Conservation (phyloP, 768 basidiomycete species). For the Leucocoprinus leucothites region DNA sequence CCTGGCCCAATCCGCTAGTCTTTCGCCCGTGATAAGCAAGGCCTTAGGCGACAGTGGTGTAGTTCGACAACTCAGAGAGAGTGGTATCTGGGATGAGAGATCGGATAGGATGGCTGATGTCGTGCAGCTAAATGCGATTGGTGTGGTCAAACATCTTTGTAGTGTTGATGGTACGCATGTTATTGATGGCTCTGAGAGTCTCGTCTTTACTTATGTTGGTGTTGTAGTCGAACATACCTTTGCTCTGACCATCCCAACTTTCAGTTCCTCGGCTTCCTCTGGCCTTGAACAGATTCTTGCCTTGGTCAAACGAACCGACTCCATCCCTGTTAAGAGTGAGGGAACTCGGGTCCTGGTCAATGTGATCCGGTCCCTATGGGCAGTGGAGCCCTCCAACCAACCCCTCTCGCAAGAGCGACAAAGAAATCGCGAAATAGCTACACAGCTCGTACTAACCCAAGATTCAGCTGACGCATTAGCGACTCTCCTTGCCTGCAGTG, state of each 20-base stretch:
- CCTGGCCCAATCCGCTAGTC: slow-evolving; percentile 66
- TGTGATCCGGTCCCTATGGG: slow-evolving; percentile 74
- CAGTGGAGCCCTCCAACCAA: slow-evolving; percentile 11
- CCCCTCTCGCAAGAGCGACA: slow-evolving; percentile 34
- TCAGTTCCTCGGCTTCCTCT: slow-evolving; percentile 24
- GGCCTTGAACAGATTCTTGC: slow-evolving; percentile 70
- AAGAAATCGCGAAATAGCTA: slow-evolving; percentile 49
- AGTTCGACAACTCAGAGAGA: slow-evolving; percentile 56
- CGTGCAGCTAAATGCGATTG: slow-evolving; percentile 85
- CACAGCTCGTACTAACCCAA: slow-evolving; percentile 46
- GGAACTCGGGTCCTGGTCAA: slow-evolving; percentile 88
- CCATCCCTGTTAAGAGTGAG: slow-evolving; percentile 82
- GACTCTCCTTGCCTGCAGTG: slow-evolving; percentile 70
- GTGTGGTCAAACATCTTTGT: slow-evolving; percentile 87
- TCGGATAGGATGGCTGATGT: slow-evolving; percentile 80
- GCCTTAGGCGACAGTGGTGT: slow-evolving; percentile 61
- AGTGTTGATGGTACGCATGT: slow-evolving; percentile 62
- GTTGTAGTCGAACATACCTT: slow-evolving; percentile 42
- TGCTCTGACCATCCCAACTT: slow-evolving; percentile 48
- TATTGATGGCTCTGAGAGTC: neutral
- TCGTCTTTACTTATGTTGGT: neutral
- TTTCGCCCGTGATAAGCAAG: slow-evolving; percentile 54
- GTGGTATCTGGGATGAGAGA: slow-evolving; percentile 67
- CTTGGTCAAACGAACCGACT: slow-evolving; percentile 76
- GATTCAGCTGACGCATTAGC: slow-evolving; percentile 62